These are phyloP conservation scores for Diplotaxis tenuifolia DNA, from an alignment of 345 rosid genomes.

Conservation along the genomic window DNA sequence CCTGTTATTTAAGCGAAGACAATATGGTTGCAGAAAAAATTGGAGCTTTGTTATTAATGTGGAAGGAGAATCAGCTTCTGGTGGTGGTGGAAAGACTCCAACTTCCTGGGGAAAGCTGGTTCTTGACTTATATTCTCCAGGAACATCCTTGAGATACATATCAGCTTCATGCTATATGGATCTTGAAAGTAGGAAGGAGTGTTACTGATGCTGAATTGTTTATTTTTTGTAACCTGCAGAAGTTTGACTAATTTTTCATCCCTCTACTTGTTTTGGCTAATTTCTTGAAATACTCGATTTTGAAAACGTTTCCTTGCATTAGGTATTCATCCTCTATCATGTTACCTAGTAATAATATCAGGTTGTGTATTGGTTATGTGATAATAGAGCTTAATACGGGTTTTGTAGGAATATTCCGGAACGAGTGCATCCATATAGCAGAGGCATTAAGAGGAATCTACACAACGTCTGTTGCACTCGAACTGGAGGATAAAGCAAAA, in stretches of 20 bases:
- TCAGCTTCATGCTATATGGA: too few relatives aligned
- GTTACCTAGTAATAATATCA: too few relatives aligned
- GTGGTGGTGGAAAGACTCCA: conserved; percentile 42
- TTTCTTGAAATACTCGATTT: too few relatives aligned
- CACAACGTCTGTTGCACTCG: conserved; percentile 62
- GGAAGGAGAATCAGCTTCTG: conserved; percentile 49
- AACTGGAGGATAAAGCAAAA: conserved; percentile 66
- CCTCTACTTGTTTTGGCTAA: too few relatives aligned
- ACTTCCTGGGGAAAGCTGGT: conserved; percentile 85
- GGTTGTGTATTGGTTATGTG: too few relatives aligned
- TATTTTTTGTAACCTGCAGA: conserved; percentile 49
- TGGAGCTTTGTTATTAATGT: conserved; percentile 49
- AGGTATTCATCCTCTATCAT: too few relatives aligned
- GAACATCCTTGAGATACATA: conserved; percentile 72
- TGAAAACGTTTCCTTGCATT: too few relatives aligned
- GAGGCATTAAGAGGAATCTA: conserved; percentile 70
- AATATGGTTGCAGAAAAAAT: conserved; percentile 76
- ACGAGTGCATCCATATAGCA: conserved; percentile 52
- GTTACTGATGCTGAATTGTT: not conserved
- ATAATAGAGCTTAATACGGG: too few relatives aligned
- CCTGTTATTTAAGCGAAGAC: conserved; percentile 77
- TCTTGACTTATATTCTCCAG: conserved; percentile 72
- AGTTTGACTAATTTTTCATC: too few relatives aligned
- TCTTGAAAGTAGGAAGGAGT: not conserved
- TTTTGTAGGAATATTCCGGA: conserved; percentile 62